Percentiles rank a stretch among this genome's conserved stretches.
Evolutionary conservation across 2,329 filamentous ascomycete species (phyloP).

Genomic region (Claviceps cyperi): DNA sequence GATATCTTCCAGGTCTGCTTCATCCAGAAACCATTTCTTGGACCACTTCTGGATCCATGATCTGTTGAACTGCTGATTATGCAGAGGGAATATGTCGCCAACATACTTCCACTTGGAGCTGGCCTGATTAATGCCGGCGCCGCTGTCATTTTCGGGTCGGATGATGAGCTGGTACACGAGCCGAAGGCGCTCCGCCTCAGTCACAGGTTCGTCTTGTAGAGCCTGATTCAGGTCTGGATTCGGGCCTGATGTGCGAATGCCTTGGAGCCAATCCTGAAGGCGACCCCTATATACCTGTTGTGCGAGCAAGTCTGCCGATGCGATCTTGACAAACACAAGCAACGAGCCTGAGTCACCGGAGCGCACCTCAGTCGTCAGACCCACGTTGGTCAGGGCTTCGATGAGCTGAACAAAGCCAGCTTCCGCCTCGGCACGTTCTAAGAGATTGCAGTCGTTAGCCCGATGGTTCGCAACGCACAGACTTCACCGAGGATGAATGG

Average conservation of each 20-base stretch:
- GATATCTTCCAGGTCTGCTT: constrained; percentile 57
- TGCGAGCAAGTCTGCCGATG: constrained; percentile 58
- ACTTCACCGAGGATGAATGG: not conserved
- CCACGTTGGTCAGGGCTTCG: constrained; percentile 58
- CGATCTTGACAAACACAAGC: constrained; percentile 70
- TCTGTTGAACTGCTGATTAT: constrained; percentile 63
- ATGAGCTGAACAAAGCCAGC: constrained; percentile 67
- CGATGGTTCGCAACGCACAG: too few species aligned
- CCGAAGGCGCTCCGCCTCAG: constrained; percentile 75
- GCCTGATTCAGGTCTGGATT: constrained; percentile 54
- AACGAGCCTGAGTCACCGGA: constrained; percentile 61
- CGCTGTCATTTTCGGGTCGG: constrained; percentile 56
- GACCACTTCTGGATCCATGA: constrained; percentile 63
- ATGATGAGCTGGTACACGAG: constrained; percentile 79
- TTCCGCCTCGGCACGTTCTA: constrained; percentile 56
- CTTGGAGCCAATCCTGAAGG: constrained; percentile 87
- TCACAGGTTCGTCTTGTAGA: constrained; percentile 61
- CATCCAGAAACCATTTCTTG: constrained; percentile 52
- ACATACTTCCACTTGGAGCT: constrained; percentile 59
- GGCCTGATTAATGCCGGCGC: constrained; percentile 60
- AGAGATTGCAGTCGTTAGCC: not conserved
- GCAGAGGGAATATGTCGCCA: constrained; percentile 61
- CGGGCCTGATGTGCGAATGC: constrained; percentile 65
- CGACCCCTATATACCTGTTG: constrained; percentile 76
- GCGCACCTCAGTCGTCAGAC: constrained; percentile 79